A percentile compares a stretch with the other conserved stretches of the same genome.
phyloP scores from a whole-genome alignment of 2,329 filamentous ascomycete species.

The Claviceps sp. region DNA sequence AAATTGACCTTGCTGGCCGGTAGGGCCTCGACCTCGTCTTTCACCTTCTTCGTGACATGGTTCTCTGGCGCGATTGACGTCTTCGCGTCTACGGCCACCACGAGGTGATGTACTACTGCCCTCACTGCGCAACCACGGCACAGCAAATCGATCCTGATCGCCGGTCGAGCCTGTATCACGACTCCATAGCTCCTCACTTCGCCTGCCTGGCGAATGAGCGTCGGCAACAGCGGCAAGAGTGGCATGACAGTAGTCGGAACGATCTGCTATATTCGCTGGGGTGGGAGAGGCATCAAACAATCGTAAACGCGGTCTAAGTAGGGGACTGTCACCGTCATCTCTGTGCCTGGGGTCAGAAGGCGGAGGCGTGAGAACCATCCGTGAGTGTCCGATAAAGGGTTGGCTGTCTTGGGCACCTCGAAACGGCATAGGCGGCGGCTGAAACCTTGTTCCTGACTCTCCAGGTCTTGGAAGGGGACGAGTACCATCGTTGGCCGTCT shows the following conservation, averaged over 20 bases:
- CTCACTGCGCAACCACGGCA: neutral
- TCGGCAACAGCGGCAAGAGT: neutral
- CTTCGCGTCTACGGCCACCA: neutral
- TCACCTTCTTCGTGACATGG: neutral
- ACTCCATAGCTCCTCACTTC: neutral
- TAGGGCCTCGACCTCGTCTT: neutral
- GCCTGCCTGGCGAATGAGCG: neutral
- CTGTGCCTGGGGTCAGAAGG: constrained; percentile 4
- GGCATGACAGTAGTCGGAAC: neutral
- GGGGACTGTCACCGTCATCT: neutral
- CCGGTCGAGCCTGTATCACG: neutral
- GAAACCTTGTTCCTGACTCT: neutral
- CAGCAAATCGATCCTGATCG: neutral
- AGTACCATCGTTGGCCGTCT: neutral
- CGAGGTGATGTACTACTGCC: neutral
- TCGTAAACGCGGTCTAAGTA: neutral
- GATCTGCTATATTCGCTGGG: neutral
- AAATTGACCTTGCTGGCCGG: neutral
- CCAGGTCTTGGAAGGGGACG: neutral
- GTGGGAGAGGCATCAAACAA: neutral
- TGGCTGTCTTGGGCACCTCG: neutral
- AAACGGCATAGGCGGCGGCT: neutral
- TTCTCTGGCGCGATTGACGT: neutral
- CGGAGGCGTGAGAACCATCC: constrained; percentile 4
- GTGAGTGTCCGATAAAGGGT: neutral